Conservation (phyloP, 345 rosid species). For the Citrus unshiu region DNA sequence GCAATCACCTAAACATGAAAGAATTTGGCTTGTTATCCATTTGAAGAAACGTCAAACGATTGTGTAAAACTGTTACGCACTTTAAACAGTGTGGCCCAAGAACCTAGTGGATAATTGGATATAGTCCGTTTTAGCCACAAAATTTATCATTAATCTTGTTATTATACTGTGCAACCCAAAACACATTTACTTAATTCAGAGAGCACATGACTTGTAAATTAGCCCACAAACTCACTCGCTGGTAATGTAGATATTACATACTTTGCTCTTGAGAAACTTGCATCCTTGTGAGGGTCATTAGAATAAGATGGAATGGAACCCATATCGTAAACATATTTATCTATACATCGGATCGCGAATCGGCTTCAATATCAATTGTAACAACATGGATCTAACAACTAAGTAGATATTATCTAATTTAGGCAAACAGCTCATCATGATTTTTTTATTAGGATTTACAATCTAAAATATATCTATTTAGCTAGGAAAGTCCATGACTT, state of each 20-base stretch:
- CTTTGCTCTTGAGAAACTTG: accelerated
- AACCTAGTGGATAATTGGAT: too few species aligned
- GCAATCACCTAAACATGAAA: neutral
- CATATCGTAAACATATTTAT: too few species aligned
- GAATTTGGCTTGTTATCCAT: neutral
- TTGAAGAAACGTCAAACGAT: neutral
- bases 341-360: accelerated
- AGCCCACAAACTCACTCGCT: too few species aligned
- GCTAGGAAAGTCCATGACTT: too few species aligned
- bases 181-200: accelerated
- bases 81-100: neutral
- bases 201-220: accelerated
- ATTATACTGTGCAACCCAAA: too few species aligned
- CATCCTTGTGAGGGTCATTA: accelerated
- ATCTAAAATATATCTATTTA: accelerated
- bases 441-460: too few species aligned
- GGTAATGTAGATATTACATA: too few species aligned
- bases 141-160: too few species aligned
- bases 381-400: too few species aligned
- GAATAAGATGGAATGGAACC: accelerated
- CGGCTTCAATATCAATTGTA: too few species aligned
- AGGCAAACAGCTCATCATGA: accelerated
- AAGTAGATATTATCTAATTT: too few species aligned
- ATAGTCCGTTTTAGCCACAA: too few species aligned
- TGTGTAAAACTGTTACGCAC: neutral